Base-by-base conservation (phyloP, 768 basidiomycete species). In the Tulasnella sp. region DNA sequence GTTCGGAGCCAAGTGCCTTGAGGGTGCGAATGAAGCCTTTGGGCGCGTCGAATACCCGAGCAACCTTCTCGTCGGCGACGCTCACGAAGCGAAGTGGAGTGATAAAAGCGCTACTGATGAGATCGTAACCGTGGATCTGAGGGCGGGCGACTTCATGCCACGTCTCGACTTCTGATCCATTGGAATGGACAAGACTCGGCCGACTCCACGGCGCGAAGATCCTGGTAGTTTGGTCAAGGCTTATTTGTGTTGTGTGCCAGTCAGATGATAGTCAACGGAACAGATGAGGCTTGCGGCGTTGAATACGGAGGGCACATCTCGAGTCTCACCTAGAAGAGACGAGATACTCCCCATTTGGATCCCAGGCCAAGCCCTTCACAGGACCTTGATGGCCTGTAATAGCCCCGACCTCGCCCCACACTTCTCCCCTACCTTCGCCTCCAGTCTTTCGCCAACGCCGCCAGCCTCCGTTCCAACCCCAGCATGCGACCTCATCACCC, bases 401-500 rank as follows among this genome's bases (percentile, higher is more conserved):
- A 0, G 90, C 92, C n/a, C 80, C 78, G 2, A 77, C 68, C 67
- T 94, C 88, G 41, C 67, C 72, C 96, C 96, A 98, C 17, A 53
- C 60, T 11, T 54, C 71, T 1, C 61, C 58, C 24, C 49, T 43
- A 1, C 46, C 63, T 5, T 56, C 59, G 3, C 49, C 43, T 21
- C 49, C 42, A 11, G 17, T 21, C 22, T 57, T 60, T 10, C 73
- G 71, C 94, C 96, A 99, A 30, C 90, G 78, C 65, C 94, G 78
- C 85, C 90, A 93, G 0, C 90, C 87, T 30, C 96, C 96, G 50
- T 83, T 83, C 96, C 96, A 99, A 0, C 92, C 93, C 80, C 84
- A 88, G 2, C 87, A 87, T 17, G 94, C 66, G 0, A 81, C 85
- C 43, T 88, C 82, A 22, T 69, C 66, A 0, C 84, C 85, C 17